Evolutionary conservation across 257 asterid species (phyloP).

Genomic region (Nicotiana paniculata): DNA sequence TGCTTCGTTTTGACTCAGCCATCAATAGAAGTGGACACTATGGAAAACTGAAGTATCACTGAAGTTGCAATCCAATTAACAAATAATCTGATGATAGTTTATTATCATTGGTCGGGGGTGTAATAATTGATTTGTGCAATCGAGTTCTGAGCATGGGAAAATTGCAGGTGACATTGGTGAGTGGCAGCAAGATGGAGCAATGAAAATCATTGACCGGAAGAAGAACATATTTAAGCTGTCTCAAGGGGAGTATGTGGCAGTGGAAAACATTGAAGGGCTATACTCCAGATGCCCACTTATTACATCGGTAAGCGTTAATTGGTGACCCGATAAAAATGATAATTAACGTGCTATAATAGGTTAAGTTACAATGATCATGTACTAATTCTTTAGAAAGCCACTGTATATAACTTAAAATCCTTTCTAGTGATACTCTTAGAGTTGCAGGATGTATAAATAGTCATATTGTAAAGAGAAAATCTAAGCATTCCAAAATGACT

Average conservation of each 20-base stretch:
- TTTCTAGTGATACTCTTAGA: neutral
- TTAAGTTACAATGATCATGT: no score
- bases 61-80: neutral
- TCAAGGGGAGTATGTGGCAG: constrained; percentile 95
- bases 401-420: no score
- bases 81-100: constrained; percentile 1
- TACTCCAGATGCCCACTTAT: constrained; percentile 74
- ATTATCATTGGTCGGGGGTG: neutral
- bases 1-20: neutral
- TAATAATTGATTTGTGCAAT: neutral
- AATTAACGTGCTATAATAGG: no score
- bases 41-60: neutral
- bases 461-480: neutral
- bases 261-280: constrained; percentile 70
- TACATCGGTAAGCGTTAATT: constrained; percentile 40
- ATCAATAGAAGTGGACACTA: neutral
- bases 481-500: neutral
- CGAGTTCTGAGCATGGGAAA: neutral
- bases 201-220: constrained; percentile 90
- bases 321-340: no score
- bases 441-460: neutral
- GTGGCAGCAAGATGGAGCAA: constrained; percentile 69
- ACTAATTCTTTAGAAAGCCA: no score
- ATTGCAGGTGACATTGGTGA: constrained; percentile 87
- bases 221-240: constrained; percentile 95